Evolutionary conservation across 768 basidiomycete genomes (phyloP), one percentile per base, ranked within the genome.

Genomic region (Suillus bovinus): DNA sequence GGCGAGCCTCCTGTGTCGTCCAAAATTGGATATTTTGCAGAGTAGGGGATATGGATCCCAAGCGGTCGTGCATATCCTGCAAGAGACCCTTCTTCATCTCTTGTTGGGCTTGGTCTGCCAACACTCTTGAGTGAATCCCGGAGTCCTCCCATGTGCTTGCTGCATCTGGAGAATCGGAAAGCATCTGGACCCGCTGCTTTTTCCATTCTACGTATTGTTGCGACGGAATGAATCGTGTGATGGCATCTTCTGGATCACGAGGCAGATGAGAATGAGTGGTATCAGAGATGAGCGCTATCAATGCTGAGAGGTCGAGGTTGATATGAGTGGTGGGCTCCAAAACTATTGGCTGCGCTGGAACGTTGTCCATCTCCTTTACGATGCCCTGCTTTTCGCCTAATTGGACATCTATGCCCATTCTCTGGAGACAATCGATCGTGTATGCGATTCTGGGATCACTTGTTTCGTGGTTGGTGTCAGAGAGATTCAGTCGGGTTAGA

Each of bases 281-380:
- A 64, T 93, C 92, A 13, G 91, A 93, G 47, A 91, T 82, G 33
- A 95, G 81, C 0, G 94, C 93, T 59, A 96, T 89, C 52, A 96
- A 82, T 1, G 90, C 81, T 1, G 92, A 94, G 13, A 96, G 80
- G 70, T 96, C 94, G 38, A 95, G 82, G 66, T 94, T 91, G 73
- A 96, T 80, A 54, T 81, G 76, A 7, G 68, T 67, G 0, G 89
- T 90, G 1, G 89, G 90, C 11, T 71, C 61, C 41, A 82, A 71
- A 11, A 14, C 38, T 41, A 22, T 33, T 17, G 46, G 36, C 4
- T 56, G 58, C 49, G 63, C 62, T 11, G 70, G 65, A 20, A 78
- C 60, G 20, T 72, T 71, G 22, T 54, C 17, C 6, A 11, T 39
- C 60, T 56, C 38, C 24, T 56, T 39, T 8, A 39, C 1, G 3